Conservation (phyloP, 1,284 basidiomycete species). For the Apiotrichum domesticum region DNA sequence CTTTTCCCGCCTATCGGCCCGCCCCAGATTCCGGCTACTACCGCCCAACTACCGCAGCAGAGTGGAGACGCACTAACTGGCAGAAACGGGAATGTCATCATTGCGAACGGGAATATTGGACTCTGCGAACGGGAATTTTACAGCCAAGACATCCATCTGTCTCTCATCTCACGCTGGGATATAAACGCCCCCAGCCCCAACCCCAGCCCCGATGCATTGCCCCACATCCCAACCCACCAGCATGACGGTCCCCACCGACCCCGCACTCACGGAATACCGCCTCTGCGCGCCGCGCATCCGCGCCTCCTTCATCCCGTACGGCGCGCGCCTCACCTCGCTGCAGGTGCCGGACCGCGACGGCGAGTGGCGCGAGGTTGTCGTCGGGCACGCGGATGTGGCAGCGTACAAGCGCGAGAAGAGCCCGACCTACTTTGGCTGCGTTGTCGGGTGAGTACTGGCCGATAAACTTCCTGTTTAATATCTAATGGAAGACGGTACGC, state of each 20-base stretch:
- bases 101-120: too few species aligned
- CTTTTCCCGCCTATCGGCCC: too few species aligned
- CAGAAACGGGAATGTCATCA: too few species aligned
- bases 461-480: background rate
- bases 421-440: conserved; percentile 27
- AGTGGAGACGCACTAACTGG: too few species aligned
- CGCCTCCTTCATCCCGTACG: conserved; percentile 31
- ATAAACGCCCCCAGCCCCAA: too few species aligned
- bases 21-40: too few species aligned
- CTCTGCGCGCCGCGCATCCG: conserved; percentile 30
- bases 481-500: conserved; percentile 25
- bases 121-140: too few species aligned
- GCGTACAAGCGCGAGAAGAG: conserved; percentile 22
- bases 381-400: conserved; percentile 25
- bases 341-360: conserved; percentile 25
- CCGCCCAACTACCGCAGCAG: too few species aligned
- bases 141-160: too few species aligned
- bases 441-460: conserved; percentile 22
- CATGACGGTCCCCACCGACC: background rate
- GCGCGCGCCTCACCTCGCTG: conserved; percentile 31
- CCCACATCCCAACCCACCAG: too few species aligned
- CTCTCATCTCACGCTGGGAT: too few species aligned
- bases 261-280: conserved; percentile 18
- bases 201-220: too few species aligned
- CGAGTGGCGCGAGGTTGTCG: conserved; percentile 25